phyloP scores from a whole-genome alignment of 2,329 filamentous ascomycete species.

The Penicillium sclerotigenum region DNA sequence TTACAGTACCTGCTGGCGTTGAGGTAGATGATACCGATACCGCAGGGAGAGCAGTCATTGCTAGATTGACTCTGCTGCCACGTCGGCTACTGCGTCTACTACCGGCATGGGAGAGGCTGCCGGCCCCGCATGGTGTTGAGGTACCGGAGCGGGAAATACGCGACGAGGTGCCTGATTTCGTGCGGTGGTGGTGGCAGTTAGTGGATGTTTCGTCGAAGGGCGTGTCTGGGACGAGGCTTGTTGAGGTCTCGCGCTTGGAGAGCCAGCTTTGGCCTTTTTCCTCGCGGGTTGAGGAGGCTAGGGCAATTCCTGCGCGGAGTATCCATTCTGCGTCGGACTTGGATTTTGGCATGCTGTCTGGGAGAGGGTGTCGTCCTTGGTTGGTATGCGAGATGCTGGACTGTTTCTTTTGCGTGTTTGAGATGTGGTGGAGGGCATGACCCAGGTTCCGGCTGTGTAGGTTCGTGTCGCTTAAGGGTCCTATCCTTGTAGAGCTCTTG shows the following conservation, averaged over 20 bases:
- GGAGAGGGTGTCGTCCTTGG: conserved; percentile 2
- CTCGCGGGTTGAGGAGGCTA: conserved; percentile 57
- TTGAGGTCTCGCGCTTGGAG: conserved; percentile 54
- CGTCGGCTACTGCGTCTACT: conserved; percentile 34
- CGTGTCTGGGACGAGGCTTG: conserved; percentile 47
- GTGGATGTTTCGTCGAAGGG: conserved; percentile 32
- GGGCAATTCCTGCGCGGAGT: conserved; percentile 55
- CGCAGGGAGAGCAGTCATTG: conserved; percentile 33
- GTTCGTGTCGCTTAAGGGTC: conserved; percentile 37
- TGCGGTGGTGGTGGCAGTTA: conserved; percentile 25
- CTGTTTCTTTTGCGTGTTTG: conserved; percentile 6
- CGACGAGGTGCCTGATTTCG: conserved; percentile 22
- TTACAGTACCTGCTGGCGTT: not conserved
- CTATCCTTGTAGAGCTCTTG: conserved; percentile 34
- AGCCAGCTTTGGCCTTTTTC: conserved; percentile 63
- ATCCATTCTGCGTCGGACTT: conserved; percentile 55
- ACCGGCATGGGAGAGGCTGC: conserved; percentile 25
- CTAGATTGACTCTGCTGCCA: conserved; percentile 27
- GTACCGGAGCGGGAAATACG: conserved; percentile 34
- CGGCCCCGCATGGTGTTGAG: conserved; percentile 36
- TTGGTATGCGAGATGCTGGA: not conserved
- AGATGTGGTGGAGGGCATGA: conserved; percentile 26
- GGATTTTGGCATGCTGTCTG: conserved; percentile 3
- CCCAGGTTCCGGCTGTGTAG: conserved; percentile 27
- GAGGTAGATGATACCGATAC: conserved; percentile 5